Base-by-base conservation (phyloP, 768 basidiomycete genomes). In the Termitomyces titanicus region DNA sequence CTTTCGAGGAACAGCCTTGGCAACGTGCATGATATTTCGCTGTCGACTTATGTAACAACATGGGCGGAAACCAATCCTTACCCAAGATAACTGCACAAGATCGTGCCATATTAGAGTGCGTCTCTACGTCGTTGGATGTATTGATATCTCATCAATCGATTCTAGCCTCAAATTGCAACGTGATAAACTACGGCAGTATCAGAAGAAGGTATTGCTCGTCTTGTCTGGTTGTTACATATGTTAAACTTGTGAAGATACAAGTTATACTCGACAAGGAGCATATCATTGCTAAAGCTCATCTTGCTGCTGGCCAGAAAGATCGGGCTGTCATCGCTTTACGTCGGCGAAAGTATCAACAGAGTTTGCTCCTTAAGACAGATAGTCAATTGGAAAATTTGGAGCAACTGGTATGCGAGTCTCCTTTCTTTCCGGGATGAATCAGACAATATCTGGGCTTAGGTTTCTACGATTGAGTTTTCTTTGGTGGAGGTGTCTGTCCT, bases 401-500 rank as follows among this genome's bases (percentile, higher is more conserved):
- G 70, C 86, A 93, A 58, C 77, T 98, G 47, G 96, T 94, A 58
- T 58, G 85, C 73, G 35, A 22, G 31, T n/a, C 12, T 22, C 17
- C 11, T 44, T 35, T 44, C 43, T 59, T 18, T 12, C 5, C 45
- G 1, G n/a, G 46, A 10, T 37, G 15, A 37, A 18, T 3, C 1
- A 18, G 47, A 13, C 18, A 39, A 37, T 35, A 27, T 33, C 38
- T 20, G 38, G n/a, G 17, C 64, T 24, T 48, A 99, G 96, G 94
- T 98, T 24, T 91, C 93, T 3, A 91, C 89, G 0, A 97, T 99
- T 64, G 97, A 99, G 69, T 98, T 97, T 74, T 94, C 97, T 7
- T 78, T 95, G 47, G 85, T 98, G 20, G 92, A 98, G 70, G 84
- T 91, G 43, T 94, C 94, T 2, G 91, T 99, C 10, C 66, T 98